Conservation (phyloP, 2,329 filamentous ascomycete genomes). For the Monosporascus sp. region DNA sequence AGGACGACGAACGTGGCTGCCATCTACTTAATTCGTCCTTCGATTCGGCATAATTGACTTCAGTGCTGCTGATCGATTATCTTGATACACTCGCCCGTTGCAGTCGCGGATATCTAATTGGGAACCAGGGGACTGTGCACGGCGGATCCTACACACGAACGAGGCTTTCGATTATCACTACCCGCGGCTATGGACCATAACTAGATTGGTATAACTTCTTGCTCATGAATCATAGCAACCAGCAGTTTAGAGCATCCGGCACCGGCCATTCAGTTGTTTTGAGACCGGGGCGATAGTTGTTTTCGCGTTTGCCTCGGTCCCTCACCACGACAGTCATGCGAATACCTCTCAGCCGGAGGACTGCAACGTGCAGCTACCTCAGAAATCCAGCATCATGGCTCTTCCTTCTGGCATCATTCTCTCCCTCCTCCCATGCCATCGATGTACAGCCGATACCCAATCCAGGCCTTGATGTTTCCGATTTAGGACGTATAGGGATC, state of each 20-base stretch:
- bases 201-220: background rate
- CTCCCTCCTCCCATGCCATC: slow-evolving; percentile 43
- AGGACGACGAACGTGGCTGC: background rate
- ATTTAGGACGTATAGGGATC: slow-evolving; percentile 77
- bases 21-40: background rate
- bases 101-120: background rate
- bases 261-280: background rate
- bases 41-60: background rate
- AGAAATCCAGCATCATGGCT: slow-evolving; percentile 24
- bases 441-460: slow-evolving; percentile 58
- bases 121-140: background rate
- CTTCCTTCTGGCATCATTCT: slow-evolving; percentile 36
- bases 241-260: background rate
- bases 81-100: background rate
- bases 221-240: background rate
- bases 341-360: slow-evolving; percentile 39
- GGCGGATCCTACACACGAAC: background rate
- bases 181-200: background rate
- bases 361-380: slow-evolving; percentile 30
- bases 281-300: slow-evolving; percentile 18
- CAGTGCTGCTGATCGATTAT: background rate
- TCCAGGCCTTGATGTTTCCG: slow-evolving; percentile 70
- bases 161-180: background rate
- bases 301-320: slow-evolving; percentile 19
- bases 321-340: slow-evolving; percentile 37